Base-by-base conservation (phyloP, 2,329 filamentous ascomycete species). In the Aspergillus tamarii region DNA sequence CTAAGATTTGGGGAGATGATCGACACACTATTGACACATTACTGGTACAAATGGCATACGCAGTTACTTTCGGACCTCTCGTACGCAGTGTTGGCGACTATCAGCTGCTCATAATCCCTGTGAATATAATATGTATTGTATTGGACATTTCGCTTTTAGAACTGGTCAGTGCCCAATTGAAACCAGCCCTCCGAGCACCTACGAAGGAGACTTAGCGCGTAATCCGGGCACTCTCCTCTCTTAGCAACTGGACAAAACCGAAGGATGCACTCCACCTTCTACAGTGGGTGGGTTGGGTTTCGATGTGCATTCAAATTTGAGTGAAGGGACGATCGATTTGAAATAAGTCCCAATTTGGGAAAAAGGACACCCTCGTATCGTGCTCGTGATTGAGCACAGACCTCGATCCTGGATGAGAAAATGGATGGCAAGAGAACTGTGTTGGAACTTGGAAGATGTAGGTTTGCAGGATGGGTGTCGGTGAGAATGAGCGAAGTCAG, bases 41-140 rank as follows among this genome's bases (percentile, higher is more conserved):
- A 63, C 50, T 63, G 62, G 63, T 46, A 63, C 53, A 57, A 65
- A 65, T 65, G 64, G 61, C 55, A 63, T 52, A 62, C 45, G 60
- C 54, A 57, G 48, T 63, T 52, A 62, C 53, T 57, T 63, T 57
- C 43, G 59, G 34, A 56, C 26, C 32, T 48, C 30, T 32, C 16
- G 30, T n/a, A 52, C 48, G 19, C 26, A 52, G 30, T 30, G 46
- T 32, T 19, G 26, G 46, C 26, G 6, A 39, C 36, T 43, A 28
- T 34, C 41, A 50, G 57, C 43, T 45, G 21, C 46, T 21, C 19
- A n/a, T 16, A 11, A 23, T 34, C 48, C 16, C 10, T 46, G 55
- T 41, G 34, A 30, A 57, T 16, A 46, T 46, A 30, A 46, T 16
- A 46, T 46, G 55, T 48, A 26, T 26, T 46, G 55, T 48, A 26